Base-by-base conservation (phyloP, 352 stramenopile genomes). In the Pythium apleroticum region DNA sequence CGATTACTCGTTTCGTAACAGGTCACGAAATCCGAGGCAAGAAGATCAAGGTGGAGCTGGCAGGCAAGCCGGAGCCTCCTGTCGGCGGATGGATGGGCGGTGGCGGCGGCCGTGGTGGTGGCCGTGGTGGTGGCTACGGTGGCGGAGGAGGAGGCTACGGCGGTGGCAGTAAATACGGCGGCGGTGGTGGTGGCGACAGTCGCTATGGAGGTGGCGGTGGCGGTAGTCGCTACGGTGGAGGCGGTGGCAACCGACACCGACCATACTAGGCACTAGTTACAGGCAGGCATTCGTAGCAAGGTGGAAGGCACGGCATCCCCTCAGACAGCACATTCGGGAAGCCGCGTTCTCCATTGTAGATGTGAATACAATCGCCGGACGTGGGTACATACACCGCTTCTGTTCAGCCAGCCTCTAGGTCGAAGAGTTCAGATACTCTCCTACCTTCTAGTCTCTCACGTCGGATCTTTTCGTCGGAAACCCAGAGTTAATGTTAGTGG, bases 41-140 rank as follows among this genome's bases (percentile, higher is more conserved):
- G 61, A 88, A 78, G 56, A 93, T 95, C 69, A 95, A 92, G 59
- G 86, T 95, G 48, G 86, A 95, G 73, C 66, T 95, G 0, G 86
- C 86, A 11, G 86, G 86, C 45, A 95, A 95, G 58, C 86, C 86
- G 0, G 84, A 95, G 69, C 86, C 86, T 35, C 86, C 86, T 0
- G 82, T 81, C 15, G 86, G 86, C 17, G 86, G 86, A 4, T 95
- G 86, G 84, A 64, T 77, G 8, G 82, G 80, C 25, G 85, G 84
- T 24, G 66, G 71, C 28, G 77, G 78, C 10, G 69, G 74, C 19
- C 62, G 77, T 12, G 73, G 78, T 15, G 62, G 76, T 48, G 52
- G 77, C 43, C 55, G 79, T 20, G 66, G 76, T 11, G 60, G 78
- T n/a, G 80, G 80, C 12, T 71, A 79, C 28, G 70, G 75, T 37